Evolutionary conservation across 2,329 filamentous ascomycete genomes (phyloP).

Genomic region (Catunica adiposa): DNA sequence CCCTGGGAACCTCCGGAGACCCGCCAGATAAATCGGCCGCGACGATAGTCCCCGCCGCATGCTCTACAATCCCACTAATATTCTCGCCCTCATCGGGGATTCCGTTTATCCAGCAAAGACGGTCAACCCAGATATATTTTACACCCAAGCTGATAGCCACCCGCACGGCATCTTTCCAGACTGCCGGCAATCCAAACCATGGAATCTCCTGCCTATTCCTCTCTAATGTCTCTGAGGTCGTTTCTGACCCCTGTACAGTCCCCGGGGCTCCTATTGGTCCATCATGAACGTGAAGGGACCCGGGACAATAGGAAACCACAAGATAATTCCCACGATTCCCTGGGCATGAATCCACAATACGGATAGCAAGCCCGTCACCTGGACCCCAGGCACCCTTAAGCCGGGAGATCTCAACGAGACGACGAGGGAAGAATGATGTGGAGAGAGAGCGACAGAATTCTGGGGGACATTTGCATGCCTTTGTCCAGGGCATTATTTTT

Average conservation of each 20-base stretch:
- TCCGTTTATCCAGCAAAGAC: neutral
- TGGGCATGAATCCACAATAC: conserved; percentile 1
- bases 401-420: conserved; percentile 6
- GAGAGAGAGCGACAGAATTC: neutral
- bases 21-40: neutral
- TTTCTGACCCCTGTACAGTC: neutral
- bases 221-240: neutral
- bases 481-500: neutral
- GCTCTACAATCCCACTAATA: neutral
- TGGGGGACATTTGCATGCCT: conserved; percentile 1
- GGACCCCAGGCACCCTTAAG: conserved; percentile 8
- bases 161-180: conserved; percentile 4
- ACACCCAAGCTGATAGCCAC: conserved; percentile 4
- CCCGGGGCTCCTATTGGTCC: too few species aligned
- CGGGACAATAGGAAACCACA: conserved; percentile 4
- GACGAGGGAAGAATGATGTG: conserved; percentile 1
- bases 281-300: neutral
- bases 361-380: conserved; percentile 1
- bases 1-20: neutral
- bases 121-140: conserved; percentile 9
- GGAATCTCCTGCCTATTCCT: conserved; percentile 8
- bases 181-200: neutral
- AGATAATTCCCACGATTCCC: conserved; percentile 9
- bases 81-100: neutral
- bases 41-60: neutral